Evolutionary conservation across 2,329 filamentous ascomycete genomes (phyloP), one percentile per base, ranked within the genome.

Genomic region (Exutisphaerella laricina): DNA sequence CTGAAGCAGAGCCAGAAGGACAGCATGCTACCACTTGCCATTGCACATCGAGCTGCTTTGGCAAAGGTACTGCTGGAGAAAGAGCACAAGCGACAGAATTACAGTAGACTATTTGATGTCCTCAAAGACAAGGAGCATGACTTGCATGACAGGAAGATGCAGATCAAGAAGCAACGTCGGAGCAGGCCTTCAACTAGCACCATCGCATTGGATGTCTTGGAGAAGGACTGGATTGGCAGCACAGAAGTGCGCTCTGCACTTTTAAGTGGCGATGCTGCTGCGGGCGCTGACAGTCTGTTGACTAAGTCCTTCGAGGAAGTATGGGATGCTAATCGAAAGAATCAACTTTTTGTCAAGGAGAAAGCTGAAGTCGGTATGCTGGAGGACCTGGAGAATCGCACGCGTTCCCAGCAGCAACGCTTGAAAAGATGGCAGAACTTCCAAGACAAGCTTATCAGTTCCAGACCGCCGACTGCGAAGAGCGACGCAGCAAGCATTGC

Each of bases 191-290:
- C 41, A 0, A 49, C 59, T 12, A 58, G 63, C 10, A 58, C 65
- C 16, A 30, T 45, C 16, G 46, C 87, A 43, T 74, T 81, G 54
- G 77, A 75, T 30, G 72, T 75, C 2, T 67, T 88, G 21, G 73
- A 75, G 25, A 80, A 81, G 48, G 86, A 88, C 53, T 95, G 88
- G 88, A 72, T 85, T 10, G 88, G 87, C 2, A 79, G 82, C 56
- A 77, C 82, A 46, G 75, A 78, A 43, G 90, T 88, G 82, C 74
- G 86, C 55, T 76, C 86, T 35, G 72, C 78, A 2, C 67, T 95
- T 14, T 61, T 92, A 0, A 72, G 82, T 38, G 85, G 85, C 2
- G 82, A 86, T 33, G 69, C 71, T 14, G 69, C 69, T 5, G 66
- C 71, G 2, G 69, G 69, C 18, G 75, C 70, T 22, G 83, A 85